Evolutionary conservation across 2,329 filamentous ascomycete genomes (phyloP).

Genomic region (Calonectria pteridis): DNA sequence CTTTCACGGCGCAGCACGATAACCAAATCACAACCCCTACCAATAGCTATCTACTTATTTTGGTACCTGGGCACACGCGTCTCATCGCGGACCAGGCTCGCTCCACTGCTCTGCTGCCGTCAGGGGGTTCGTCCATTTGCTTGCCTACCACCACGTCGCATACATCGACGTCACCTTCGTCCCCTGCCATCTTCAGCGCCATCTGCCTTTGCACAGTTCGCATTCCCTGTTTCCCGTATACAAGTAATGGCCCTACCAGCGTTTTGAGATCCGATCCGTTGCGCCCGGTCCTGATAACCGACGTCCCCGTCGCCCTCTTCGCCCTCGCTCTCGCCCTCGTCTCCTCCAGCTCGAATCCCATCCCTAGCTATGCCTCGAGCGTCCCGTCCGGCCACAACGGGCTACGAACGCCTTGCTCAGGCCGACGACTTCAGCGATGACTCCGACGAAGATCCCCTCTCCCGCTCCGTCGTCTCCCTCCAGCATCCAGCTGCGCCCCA

Average conservation of each 20-base stretch:
- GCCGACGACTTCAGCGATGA: conserved; percentile 82
- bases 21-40: background rate
- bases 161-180: conserved; percentile 19
- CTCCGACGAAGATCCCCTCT: conserved; percentile 73
- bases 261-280: conserved; percentile 20
- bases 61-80: conserved; percentile 18
- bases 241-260: conserved; percentile 35
- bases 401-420: conserved; percentile 87
- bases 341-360: background rate
- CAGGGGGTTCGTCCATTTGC: conserved; percentile 10
- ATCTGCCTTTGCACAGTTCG: background rate
- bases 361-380: conserved; percentile 69
- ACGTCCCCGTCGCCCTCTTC: background rate
- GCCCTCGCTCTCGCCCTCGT: background rate
- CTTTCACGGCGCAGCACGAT: background rate
- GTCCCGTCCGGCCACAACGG: conserved; percentile 78
- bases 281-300: conserved; percentile 8
- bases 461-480: conserved; percentile 66
- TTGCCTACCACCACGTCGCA: conserved; percentile 15
- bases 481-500: conserved; percentile 70
- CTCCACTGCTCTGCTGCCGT: conserved; percentile 8
- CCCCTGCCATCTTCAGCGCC: background rate
- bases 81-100: conserved; percentile 16
- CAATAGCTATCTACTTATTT: background rate
- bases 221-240: background rate